These are phyloP conservation scores for Exserohilum rostratum DNA, from an alignment of 2,329 filamentous ascomycete genomes.

Conservation along the genomic window DNA sequence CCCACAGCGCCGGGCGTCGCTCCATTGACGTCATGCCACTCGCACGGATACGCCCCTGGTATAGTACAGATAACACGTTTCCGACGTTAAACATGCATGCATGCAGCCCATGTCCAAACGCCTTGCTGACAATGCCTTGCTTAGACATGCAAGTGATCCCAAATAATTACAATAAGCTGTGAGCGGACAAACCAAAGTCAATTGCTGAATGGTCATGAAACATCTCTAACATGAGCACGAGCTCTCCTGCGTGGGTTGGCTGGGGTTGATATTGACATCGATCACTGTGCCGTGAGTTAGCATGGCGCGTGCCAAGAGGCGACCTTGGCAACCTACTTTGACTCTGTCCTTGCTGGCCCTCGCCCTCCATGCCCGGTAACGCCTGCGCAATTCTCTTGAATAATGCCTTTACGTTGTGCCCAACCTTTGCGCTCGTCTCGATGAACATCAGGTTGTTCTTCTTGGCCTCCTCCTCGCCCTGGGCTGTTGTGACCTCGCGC, in stretches of 20 bases:
- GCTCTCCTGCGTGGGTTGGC: constrained; percentile 66
- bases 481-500: constrained; percentile 92
- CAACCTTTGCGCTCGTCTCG: constrained; percentile 96
- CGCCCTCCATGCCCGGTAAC: constrained; percentile 94
- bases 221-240: constrained; percentile 45
- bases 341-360: constrained; percentile 75
- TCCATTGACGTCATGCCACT: constrained; percentile 28
- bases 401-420: constrained; percentile 96
- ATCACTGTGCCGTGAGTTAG: constrained; percentile 68
- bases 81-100: constrained; percentile 18
- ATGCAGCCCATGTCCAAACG: constrained; percentile 41
- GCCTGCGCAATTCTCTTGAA: constrained; percentile 99
- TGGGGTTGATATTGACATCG: constrained; percentile 83
- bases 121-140: constrained; percentile 47
- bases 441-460: constrained; percentile 99
- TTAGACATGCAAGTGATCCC: constrained; percentile 32
- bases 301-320: neutral
- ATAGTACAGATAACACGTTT: constrained; percentile 44
- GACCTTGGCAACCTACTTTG: constrained; percentile 70
- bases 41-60: constrained; percentile 31
- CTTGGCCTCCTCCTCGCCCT: constrained; percentile 97
- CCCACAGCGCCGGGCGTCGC: constrained; percentile 16
- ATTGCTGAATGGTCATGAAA: constrained; percentile 3
- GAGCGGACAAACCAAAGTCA: constrained; percentile 27
- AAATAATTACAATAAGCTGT: constrained; percentile 47